These are phyloP conservation scores for Aristolochia contorta DNA, from an alignment of 164 flowering plant genomes.

Conservation along the genomic window DNA sequence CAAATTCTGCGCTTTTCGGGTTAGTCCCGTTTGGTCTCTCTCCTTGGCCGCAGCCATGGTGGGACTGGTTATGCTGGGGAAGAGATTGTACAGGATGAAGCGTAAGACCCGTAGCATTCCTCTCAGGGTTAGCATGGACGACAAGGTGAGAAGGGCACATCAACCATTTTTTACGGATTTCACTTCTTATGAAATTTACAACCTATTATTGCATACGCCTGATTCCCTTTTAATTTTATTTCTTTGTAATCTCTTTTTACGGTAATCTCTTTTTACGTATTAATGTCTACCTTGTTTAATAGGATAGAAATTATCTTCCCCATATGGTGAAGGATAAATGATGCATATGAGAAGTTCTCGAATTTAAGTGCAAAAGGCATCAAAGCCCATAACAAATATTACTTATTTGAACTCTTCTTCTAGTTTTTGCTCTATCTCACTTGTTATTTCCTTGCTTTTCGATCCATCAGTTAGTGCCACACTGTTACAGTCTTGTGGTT, in stretches of 20 bases:
- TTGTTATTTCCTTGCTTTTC: no score
- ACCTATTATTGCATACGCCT: neutral
- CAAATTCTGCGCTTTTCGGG: slow-evolving; percentile 55
- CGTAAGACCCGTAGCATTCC: slow-evolving; percentile 44
- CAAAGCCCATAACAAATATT: no score
- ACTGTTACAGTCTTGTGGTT: no score
- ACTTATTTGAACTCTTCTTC: no score
- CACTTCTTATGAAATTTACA: neutral
- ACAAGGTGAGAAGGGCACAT: slow-evolving; percentile 55
- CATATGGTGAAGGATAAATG: no score
- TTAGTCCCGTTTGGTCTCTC: slow-evolving; percentile 73
- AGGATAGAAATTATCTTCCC: neutral
- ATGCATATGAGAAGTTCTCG: no score
- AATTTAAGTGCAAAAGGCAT: no score
- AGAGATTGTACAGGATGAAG: slow-evolving; percentile 66
- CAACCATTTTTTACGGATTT: neutral
- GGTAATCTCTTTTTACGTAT: neutral
- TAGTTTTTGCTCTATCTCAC: no score
- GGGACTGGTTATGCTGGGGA: slow-evolving; percentile 61
- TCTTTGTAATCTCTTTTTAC: neutral
- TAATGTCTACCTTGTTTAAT: neutral
- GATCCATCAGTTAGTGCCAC: no score
- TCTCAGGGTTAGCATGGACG: slow-evolving; percentile 67
- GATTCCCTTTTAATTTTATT: neutral
- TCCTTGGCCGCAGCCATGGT: slow-evolving; percentile 76